Evolutionary conservation across 2,329 filamentous ascomycete genomes (phyloP).

Genomic region (Scedosporium dehoogii): DNA sequence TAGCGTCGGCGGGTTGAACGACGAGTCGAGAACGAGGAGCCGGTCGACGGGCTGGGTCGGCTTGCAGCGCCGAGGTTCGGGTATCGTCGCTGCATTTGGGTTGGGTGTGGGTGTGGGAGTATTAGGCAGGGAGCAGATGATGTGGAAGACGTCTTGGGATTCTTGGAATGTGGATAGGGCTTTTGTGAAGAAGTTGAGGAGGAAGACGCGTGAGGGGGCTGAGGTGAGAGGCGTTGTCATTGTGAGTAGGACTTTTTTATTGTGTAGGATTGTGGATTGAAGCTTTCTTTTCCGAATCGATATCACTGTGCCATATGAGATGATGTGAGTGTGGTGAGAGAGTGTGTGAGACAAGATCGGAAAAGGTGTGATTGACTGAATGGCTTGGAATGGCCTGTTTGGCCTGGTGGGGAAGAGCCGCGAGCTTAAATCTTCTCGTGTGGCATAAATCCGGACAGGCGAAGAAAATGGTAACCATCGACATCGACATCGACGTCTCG

Average conservation of each 20-base stretch:
- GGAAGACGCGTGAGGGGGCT: background rate
- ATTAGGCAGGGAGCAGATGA: constrained; percentile 35
- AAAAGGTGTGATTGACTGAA: background rate
- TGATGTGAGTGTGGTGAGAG: background rate
- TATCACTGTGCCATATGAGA: background rate
- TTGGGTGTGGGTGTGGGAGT: constrained; percentile 17
- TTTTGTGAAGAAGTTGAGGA: constrained; percentile 31
- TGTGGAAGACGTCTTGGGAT: constrained; percentile 30
- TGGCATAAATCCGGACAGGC: too few species aligned
- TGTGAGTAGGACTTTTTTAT: background rate
- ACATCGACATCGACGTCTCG: too few species aligned
- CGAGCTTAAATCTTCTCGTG: too few species aligned
- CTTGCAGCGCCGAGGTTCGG: background rate
- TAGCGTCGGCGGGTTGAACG: constrained; percentile 57
- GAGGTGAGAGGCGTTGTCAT: background rate
- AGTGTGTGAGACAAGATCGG: background rate
- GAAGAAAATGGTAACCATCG: too few species aligned
- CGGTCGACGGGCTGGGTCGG: constrained; percentile 7
- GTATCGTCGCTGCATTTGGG: constrained; percentile 12
- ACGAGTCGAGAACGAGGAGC: constrained; percentile 55
- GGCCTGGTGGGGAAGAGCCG: background rate
- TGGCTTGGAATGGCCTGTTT: background rate
- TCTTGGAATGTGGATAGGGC: constrained; percentile 34
- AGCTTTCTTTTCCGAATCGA: background rate
- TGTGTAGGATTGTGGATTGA: background rate